Percentiles rank a stretch among this genome's conserved stretches.
Conservation (phyloP, 2,329 filamentous ascomycete genomes). For the Microcyclosporella mali region DNA sequence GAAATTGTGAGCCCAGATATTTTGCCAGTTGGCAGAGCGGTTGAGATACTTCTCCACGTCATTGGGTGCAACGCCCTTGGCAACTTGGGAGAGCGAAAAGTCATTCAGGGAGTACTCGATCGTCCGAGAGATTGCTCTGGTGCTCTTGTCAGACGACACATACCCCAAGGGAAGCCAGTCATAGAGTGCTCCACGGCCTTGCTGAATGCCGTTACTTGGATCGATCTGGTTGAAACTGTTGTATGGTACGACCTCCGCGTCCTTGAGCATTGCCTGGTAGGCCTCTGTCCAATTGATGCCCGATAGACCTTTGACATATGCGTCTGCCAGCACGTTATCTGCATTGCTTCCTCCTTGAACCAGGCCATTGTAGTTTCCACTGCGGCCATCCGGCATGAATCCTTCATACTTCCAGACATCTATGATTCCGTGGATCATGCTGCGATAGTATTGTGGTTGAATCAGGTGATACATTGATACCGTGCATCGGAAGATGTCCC, state of each 20-base stretch:
- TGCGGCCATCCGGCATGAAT: constrained; percentile 32
- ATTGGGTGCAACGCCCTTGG: constrained; percentile 35
- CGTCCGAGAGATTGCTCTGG: constrained; percentile 36
- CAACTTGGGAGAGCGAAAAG: constrained; percentile 39
- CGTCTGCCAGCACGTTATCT: constrained; percentile 33
- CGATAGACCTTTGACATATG: constrained; percentile 30
- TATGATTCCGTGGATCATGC: constrained; percentile 60
- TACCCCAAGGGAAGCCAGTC: constrained; percentile 42
- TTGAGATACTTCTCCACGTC: constrained; percentile 36
- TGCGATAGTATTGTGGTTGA: constrained; percentile 57
- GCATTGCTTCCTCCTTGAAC: constrained; percentile 33
- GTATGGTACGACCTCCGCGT: constrained; percentile 30
- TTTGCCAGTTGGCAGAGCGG: constrained; percentile 38
- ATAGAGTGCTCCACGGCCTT: constrained; percentile 38
- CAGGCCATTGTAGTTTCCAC: constrained; percentile 31
- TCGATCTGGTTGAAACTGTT: constrained; percentile 27
- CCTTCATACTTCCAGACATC: constrained; percentile 52
- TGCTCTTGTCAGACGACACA: constrained; percentile 32
- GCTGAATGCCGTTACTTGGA: constrained; percentile 34
- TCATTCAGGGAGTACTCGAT: constrained; percentile 42
- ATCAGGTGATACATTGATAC: constrained; percentile 61
- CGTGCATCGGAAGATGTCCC: constrained; percentile 59
- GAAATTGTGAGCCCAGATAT: constrained; percentile 36
- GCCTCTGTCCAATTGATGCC: constrained; percentile 31
- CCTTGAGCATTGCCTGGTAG: constrained; percentile 31